Base-by-base conservation (phyloP, 495 filamentous ascomycete species). In the Penicillium robsamsonii region DNA sequence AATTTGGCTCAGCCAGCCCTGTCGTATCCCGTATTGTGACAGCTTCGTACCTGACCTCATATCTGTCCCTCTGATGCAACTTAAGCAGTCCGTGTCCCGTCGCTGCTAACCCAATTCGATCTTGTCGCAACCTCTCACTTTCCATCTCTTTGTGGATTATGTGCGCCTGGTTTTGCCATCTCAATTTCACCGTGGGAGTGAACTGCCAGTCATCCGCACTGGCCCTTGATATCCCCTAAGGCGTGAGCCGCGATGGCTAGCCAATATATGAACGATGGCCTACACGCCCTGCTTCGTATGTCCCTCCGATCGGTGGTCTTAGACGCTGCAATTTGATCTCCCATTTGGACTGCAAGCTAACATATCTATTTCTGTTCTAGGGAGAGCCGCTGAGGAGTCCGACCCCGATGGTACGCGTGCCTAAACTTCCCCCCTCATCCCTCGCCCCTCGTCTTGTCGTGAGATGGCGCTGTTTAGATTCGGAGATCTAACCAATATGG, bases 351-450 rank as follows among this genome's bases (percentile, higher is more conserved):
- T 3, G 31, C 22, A 13, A 53, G 54, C 67, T 74, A 55, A 76
- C 44, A 15, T 43, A 30, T 17, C 33, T 49, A 46, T 49, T 30
- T 48, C 43, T 44, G 15, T 56, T 38, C 5, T 54, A 73, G 71
- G 70, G 62, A 66, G 69, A 67, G 66, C 65, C 50, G 56, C 64
- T 49, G 64, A 73, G 47, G 78, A 80, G 50, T 70, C 71, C 38
- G 79, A 82, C 55, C 78, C 79, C 43, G 79, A 81, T 76, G 77
- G 79, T 80, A 74, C 61, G 76, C 64, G 40, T 58, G 38, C 50
- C 35, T 41, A 52, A 30, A 41, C 48, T 30, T 42, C 37, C 38
- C 46, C 54, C 46, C 49, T 43, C 52, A n/a, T 31, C 31, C 43
- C 9, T 31, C 31, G 31, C 51, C 42, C 24, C 31, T 18, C 42